Percentiles rank a stretch among this genome's conserved stretches.
Evolutionary conservation across 345 rosid genomes (phyloP).

Genomic region (Salix dunnii): DNA sequence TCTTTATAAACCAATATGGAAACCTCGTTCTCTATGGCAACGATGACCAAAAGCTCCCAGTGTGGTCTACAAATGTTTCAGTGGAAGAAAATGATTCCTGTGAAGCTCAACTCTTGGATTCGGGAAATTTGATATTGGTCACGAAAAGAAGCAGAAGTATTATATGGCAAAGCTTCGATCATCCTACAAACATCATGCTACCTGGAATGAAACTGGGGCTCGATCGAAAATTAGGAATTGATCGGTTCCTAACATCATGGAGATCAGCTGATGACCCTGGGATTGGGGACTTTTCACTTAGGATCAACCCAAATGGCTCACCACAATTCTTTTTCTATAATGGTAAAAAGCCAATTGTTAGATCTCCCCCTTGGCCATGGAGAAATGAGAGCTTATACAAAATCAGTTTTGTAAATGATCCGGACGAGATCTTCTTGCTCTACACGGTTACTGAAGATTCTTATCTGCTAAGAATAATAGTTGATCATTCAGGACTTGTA

Average conservation of each 20-base stretch:
- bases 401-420: neutral
- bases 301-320: neutral
- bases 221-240: too few relatives aligned
- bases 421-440: neutral
- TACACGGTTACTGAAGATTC: too few relatives aligned
- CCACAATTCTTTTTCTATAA: neutral
- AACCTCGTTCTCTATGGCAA: too few relatives aligned
- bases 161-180: neutral
- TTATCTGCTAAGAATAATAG: neutral
- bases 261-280: neutral
- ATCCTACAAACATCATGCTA: too few relatives aligned
- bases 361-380: neutral
- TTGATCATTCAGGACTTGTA: neutral
- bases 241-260: neutral
- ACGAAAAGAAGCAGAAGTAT: neutral
- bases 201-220: neutral
- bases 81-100: too few relatives aligned
- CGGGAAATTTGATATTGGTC: neutral
- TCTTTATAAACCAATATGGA: too few relatives aligned
- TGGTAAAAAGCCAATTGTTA: neutral
- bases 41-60: too few relatives aligned
- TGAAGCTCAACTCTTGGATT: conserved; percentile 6
- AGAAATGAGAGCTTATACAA: neutral
- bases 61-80: neutral
- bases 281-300: neutral